phyloP scores from a whole-genome alignment of 2,329 filamentous ascomycete genomes.

The Cercospora sp. region DNA sequence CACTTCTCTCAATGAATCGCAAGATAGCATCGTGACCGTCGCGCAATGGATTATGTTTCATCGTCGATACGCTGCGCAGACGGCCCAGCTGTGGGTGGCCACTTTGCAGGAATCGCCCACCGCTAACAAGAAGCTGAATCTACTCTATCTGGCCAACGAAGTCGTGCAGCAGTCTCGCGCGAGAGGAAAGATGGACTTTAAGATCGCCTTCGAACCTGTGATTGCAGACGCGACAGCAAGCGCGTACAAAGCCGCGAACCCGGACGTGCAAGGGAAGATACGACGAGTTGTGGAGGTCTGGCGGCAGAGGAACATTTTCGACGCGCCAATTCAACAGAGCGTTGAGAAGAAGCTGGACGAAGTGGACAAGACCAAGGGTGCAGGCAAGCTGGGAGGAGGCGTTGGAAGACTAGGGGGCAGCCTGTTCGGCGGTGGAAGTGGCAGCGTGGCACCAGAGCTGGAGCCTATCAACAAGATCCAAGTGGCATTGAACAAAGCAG shows the following conservation, averaged over 20 bases:
- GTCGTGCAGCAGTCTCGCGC: conserved; percentile 95
- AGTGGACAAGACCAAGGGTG: conserved; percentile 51
- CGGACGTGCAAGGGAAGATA: conserved; percentile 84
- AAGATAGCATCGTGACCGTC: conserved; percentile 93
- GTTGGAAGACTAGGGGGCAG: conserved; percentile 59
- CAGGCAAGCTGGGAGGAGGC: conserved; percentile 28
- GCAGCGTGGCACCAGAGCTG: conserved; percentile 71
- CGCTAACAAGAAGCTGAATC: conserved; percentile 78
- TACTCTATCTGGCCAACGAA: conserved; percentile 96
- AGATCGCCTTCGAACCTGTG: conserved; percentile 85
- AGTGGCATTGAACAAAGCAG: conserved; percentile 70
- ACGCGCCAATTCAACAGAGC: conserved; percentile 72
- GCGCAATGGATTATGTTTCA: conserved; percentile 99
- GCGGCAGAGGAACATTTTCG: conserved; percentile 84
- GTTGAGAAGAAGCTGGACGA: conserved; percentile 76
- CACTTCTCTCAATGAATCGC: conserved; percentile 91
- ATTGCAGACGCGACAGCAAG: conserved; percentile 85
- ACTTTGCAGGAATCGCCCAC: conserved; percentile 80
- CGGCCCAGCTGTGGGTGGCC: conserved; percentile 87
- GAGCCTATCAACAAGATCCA: conserved; percentile 72
- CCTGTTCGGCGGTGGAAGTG: conserved; percentile 63
- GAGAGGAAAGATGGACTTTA: conserved; percentile 86
- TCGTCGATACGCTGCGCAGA: conserved; percentile 87
- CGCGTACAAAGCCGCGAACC: conserved; percentile 87
- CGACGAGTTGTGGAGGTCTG: conserved; percentile 91